Conservation (phyloP, 2,329 filamentous ascomycete genomes). For the Aphanoascus verrucosus region DNA sequence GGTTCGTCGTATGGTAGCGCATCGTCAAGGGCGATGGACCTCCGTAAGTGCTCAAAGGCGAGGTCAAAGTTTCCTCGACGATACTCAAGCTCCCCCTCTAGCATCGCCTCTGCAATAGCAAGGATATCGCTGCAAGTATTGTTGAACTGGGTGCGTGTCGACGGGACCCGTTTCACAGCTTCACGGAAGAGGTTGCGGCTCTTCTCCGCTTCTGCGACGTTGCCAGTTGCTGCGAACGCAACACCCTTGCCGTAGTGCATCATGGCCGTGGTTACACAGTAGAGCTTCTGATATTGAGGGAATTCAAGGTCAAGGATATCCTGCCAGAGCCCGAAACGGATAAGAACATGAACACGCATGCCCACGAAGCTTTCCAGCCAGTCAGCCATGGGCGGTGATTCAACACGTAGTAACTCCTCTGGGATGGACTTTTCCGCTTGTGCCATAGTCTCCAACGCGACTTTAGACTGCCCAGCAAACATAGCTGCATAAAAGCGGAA, state of each 20-base stretch:
- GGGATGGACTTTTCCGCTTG: conserved; percentile 54
- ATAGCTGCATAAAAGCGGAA: conserved; percentile 68
- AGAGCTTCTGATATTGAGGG: conserved; percentile 50
- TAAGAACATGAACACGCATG: conserved; percentile 56
- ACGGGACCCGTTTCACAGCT: conserved; percentile 44
- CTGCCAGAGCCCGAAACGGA: conserved; percentile 64
- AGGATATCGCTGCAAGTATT: conserved; percentile 57
- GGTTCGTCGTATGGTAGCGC: conserved; percentile 60
- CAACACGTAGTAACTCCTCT: conserved; percentile 51
- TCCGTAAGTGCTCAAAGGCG: conserved; percentile 51
- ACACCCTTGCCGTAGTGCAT: conserved; percentile 58
- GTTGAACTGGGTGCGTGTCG: conserved; percentile 56
- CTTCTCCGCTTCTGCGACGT: conserved; percentile 34
- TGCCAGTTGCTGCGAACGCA: conserved; percentile 50
- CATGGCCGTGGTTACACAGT: conserved; percentile 60
- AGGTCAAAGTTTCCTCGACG: conserved; percentile 47
- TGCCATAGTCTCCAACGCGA: conserved; percentile 51
- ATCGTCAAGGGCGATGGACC: conserved; percentile 51
- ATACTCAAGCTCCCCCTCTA: conserved; percentile 65
- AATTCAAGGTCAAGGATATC: conserved; percentile 50
- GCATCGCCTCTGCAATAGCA: conserved; percentile 51
- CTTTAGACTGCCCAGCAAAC: conserved; percentile 56
- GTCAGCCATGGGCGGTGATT: conserved; percentile 65
- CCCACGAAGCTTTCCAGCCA: conserved; percentile 63
- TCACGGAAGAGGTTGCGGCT: conserved; percentile 44